Conservation (phyloP, 306 rosid species). For the Rubus parviflorus region DNA sequence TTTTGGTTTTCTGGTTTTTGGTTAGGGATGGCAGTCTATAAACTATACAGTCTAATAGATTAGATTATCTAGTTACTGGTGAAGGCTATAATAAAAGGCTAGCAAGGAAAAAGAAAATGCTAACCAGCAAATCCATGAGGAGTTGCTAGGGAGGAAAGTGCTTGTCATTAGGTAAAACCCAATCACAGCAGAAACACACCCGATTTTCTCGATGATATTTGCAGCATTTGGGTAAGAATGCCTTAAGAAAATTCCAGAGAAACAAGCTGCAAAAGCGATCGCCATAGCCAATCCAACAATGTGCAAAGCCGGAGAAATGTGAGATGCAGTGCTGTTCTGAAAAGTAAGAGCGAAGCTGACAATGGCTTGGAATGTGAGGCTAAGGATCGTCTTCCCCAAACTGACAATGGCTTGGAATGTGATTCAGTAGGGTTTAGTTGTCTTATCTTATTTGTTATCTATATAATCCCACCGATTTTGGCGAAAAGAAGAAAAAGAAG, state of each 20-base stretch:
- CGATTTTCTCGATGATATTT: not conserved
- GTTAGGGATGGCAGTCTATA: not conserved
- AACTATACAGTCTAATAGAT: not conserved
- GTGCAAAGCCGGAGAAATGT: not conserved
- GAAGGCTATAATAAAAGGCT: not conserved
- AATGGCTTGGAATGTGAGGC: conserved; percentile 3
- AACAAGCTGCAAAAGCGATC: conserved; percentile 23
- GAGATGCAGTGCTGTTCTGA: not conserved
- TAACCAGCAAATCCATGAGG: conserved; percentile 14
- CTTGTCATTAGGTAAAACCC: conserved; percentile 2
- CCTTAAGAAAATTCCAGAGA: conserved; percentile 13
- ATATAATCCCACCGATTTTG: too few relatives aligned
- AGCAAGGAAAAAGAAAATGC: not conserved
- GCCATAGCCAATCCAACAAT: conserved; percentile 19
- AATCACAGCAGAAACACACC: not conserved
- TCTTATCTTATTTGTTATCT: too few relatives aligned
- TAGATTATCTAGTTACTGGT: not conserved
- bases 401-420: too few relatives aligned
- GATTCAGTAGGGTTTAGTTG: too few relatives aligned
- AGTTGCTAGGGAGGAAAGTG: conserved; percentile 10
- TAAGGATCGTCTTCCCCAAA: not conserved
- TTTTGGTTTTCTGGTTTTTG: not conserved
- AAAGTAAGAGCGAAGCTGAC: not conserved
- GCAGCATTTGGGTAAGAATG: conserved; percentile 8
- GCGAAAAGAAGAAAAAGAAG: too few relatives aligned